These are phyloP conservation scores for Mycena vitilis DNA, from an alignment of 768 basidiomycete species.

Conservation along the genomic window DNA sequence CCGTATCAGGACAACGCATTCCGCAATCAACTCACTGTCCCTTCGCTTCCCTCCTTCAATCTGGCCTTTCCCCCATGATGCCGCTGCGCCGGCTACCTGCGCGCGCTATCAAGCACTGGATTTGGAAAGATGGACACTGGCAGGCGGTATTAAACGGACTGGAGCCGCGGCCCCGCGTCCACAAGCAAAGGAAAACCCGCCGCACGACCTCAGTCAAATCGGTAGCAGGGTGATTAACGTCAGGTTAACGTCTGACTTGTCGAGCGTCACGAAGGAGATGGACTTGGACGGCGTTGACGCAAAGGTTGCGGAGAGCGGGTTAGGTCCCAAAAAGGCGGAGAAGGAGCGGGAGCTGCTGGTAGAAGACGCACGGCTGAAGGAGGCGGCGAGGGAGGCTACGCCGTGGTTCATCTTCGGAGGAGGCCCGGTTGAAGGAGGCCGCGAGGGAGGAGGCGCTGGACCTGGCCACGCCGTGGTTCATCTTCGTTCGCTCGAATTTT, in stretches of 20 bases:
- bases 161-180: slow-evolving; percentile 37
- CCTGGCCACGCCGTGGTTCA: slow-evolving; percentile 84
- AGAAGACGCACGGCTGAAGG: slow-evolving; percentile 36
- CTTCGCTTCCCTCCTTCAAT: slow-evolving; percentile 60
- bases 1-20: slow-evolving; percentile 69
- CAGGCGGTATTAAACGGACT: slow-evolving; percentile 58
- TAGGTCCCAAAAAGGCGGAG: slow-evolving; percentile 47
- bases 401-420: slow-evolving; percentile 98
- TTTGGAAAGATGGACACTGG: slow-evolving; percentile 67
- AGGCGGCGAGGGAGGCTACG: slow-evolving; percentile 52
- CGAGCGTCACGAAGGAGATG: slow-evolving; percentile 68
- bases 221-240: slow-evolving; percentile 5
- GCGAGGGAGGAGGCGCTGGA: slow-evolving; percentile 65
- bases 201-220: slow-evolving; percentile 9
- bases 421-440: slow-evolving; percentile 57
- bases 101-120: slow-evolving; percentile 55
- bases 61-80: slow-evolving; percentile 58
- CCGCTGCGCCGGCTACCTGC: slow-evolving; percentile 35
- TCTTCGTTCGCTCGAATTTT: slow-evolving; percentile 87
- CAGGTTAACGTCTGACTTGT: slow-evolving; percentile 40
- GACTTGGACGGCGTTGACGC: slow-evolving; percentile 48
- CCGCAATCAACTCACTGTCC: slow-evolving; percentile 62
- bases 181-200: slow-evolving; percentile 53
- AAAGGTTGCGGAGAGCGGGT: slow-evolving; percentile 43
- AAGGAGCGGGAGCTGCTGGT: slow-evolving; percentile 50